phyloP scores from a whole-genome alignment of 148 eudicot genomes.

The Silene conica region DNA sequence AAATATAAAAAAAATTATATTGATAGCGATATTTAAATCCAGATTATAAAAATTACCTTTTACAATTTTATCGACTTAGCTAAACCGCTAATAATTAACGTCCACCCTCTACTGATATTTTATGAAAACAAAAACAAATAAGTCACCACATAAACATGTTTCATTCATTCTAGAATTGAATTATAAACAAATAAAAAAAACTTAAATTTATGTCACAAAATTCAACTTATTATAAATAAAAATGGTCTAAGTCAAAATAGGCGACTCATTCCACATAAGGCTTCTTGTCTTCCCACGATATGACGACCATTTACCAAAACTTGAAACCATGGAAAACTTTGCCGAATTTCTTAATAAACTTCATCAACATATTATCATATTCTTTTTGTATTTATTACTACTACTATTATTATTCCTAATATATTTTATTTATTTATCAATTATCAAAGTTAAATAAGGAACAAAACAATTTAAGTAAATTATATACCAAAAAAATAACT shows the following conservation, averaged over 20 bases:
- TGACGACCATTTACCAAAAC: constrained; percentile 14
- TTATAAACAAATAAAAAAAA: neutral
- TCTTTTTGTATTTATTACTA: neutral
- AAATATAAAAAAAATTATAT: too few species aligned
- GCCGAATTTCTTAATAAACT: neutral
- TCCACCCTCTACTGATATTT: neutral
- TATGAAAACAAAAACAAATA: constrained; percentile 9
- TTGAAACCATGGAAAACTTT: constrained; percentile 12
- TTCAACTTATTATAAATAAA: constrained; percentile 7
- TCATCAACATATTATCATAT: neutral
- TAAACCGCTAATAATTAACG: too few species aligned
- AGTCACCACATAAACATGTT: constrained; percentile 3
- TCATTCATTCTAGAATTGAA: constrained; percentile 17
- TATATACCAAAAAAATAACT: neutral
- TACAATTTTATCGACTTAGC: too few species aligned
- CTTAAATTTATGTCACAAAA: neutral
- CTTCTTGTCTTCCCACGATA: constrained; percentile 9
- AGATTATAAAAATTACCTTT: too few species aligned
- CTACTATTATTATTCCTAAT: neutral
- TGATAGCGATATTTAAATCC: too few species aligned
- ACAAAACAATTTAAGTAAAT: neutral
- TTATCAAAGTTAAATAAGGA: neutral
- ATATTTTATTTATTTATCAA: neutral
- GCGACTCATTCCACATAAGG: constrained; percentile 19
- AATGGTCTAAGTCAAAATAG: constrained; percentile 20